These are phyloP conservation scores for Cylindrotheca fusiformis DNA, from an alignment of 108 stramenopile genomes.

Conservation along the genomic window DNA sequence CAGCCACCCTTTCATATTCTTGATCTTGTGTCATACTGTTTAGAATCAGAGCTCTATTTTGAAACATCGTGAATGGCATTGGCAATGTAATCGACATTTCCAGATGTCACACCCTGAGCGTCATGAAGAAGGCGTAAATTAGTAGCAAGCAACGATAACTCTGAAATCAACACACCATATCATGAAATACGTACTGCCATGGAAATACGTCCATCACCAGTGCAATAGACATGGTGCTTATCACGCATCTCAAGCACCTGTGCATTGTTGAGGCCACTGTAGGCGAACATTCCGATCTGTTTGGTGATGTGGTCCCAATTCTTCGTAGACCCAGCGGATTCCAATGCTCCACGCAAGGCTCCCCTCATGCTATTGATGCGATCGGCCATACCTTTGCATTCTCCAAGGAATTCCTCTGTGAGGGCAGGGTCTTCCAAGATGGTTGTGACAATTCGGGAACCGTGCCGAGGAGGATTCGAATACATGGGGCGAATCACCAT, in stretches of 20 bases:
- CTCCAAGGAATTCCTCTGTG: constrained; percentile 78
- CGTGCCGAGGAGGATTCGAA: constrained; percentile 97
- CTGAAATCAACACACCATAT: not conserved
- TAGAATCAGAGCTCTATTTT: too few species aligned
- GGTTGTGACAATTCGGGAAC: constrained; percentile 92
- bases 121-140: not conserved
- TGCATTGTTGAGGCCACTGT: constrained; percentile 89
- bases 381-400: constrained; percentile 97
- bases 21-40: too few species aligned
- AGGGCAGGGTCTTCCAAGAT: constrained; percentile 84
- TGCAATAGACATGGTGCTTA: constrained; percentile 97
- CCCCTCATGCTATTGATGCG: constrained; percentile 92
- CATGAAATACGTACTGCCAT: constrained; percentile 84
- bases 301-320: constrained; percentile 97
- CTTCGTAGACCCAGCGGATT: constrained; percentile 71
- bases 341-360: constrained; percentile 67
- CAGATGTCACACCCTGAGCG: constrained; percentile 92
- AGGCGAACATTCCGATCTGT: constrained; percentile 98
- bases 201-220: constrained; percentile 96
- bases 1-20: too few species aligned
- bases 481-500: constrained; percentile 96
- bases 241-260: constrained; percentile 87
- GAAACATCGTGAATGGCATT: constrained; percentile 93
- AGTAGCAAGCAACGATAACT: not conserved
- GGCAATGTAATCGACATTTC: constrained; percentile 96